Evolutionary conservation across 1,139 yeast species (phyloP).

Genomic region (Diutina mesorugosa): DNA sequence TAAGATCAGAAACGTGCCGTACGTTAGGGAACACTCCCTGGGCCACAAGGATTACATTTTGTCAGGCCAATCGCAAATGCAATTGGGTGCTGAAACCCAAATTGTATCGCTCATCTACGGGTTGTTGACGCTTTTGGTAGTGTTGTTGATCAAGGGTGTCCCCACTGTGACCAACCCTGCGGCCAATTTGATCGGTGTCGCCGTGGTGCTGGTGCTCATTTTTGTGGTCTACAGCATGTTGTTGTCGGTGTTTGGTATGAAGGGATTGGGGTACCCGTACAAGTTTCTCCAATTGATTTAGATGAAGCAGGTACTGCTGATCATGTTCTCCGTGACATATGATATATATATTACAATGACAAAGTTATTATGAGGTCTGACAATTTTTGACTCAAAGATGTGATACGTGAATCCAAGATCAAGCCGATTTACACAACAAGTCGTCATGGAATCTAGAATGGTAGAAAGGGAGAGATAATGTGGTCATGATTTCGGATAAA

Average conservation of each 20-base stretch:
- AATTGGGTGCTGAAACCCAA: conserved; percentile 78
- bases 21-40: conserved; percentile 40
- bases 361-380: too few relatives aligned
- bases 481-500: too few relatives aligned
- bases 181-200: conserved; percentile 31
- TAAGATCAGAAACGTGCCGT: conserved; percentile 67
- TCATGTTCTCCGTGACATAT: too few relatives aligned
- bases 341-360: too few relatives aligned
- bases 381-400: too few relatives aligned
- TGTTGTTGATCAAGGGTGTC: conserved; percentile 35
- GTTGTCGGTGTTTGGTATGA: conserved; percentile 41
- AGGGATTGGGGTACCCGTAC: conserved; percentile 55
- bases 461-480: too few relatives aligned
- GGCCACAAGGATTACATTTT: conserved; percentile 52
- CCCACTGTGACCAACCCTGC: conserved; percentile 31
- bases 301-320: too few relatives aligned
- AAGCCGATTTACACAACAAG: too few relatives aligned
- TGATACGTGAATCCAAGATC: too few relatives aligned
- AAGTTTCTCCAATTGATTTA: conserved; percentile 17
- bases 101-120: conserved; percentile 55
- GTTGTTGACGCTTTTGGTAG: conserved; percentile 32
- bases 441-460: too few relatives aligned
- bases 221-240: conserved; percentile 42
- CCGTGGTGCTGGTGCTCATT: conserved; percentile 23
- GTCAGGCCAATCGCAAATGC: conserved; percentile 51